Base-by-base conservation (phyloP, 2,329 filamentous ascomycete genomes). In the Aspergillus versicolor region DNA sequence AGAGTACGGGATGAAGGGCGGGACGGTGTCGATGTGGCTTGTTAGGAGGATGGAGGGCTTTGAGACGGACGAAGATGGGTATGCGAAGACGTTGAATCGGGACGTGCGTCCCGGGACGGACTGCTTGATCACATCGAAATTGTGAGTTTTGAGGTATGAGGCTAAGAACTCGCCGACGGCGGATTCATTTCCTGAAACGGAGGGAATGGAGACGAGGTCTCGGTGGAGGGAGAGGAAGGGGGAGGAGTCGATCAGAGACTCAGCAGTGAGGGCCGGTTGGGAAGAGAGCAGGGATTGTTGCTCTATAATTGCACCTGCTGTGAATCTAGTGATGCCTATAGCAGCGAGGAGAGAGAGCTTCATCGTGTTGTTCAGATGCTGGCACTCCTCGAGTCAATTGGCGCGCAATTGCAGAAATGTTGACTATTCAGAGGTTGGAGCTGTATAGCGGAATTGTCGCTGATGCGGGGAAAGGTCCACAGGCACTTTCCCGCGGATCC, bases 1-100 rank as follows among this genome's bases (percentile, higher is more conserved):
- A 9, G 73, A 75, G 67, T 81, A 81, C 12, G 76, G 75, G 57
- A 79, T 78, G 64, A 73, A 78, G 3, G 78, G 78, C 1, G 78
- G 78, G 41, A 84, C 85, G 3, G 84, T 86, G 67, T 97, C 92
- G 66, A 96, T 93, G 71, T 96, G 92, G 56, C 88, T 92, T 1
- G 87, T 87, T 37, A 79, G 62, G 19, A 79, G 68, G 34, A 79
- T 72, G 43, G 72, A 66, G 4, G 72, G 73, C 9, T 44, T 43
- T 11, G 38, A 62, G 56, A 61, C 59, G 13, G 38, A 61, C 54
- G 61, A 61, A 13, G 64, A 54, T 2, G 72, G 70, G 53, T 70
- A 91, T 2, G 92, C 92, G 41, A 92, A 78, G 48, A 96, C 80
- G 67, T 96, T 96, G 79, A 88, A 92, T 42, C 89, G 82, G 32